Evolutionary conservation across 1,284 basidiomycete genomes (phyloP).

Genomic region (Heliocybe sulcata): DNA sequence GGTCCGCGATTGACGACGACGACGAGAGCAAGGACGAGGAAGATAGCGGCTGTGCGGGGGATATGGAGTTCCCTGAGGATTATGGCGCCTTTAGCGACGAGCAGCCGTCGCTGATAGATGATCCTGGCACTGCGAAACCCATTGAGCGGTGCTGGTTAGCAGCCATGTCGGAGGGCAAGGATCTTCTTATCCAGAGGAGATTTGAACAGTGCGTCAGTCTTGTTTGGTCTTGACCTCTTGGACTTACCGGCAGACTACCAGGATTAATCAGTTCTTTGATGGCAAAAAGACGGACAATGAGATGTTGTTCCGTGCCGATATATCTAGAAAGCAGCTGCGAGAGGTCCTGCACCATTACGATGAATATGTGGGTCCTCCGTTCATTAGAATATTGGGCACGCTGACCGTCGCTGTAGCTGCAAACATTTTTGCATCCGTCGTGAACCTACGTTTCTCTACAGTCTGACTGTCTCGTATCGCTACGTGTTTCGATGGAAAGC

Average conservation of each 20-base stretch:
- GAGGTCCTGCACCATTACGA: slow-evolving; percentile 77
- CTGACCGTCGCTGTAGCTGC: slow-evolving; percentile 18
- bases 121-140: slow-evolving; percentile 76
- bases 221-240: not conserved
- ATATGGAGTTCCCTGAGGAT: slow-evolving; percentile 22
- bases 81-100: slow-evolving; percentile 11
- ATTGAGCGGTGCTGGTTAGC: slow-evolving; percentile 74
- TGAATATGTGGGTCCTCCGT: slow-evolving; percentile 51
- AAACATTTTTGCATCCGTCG: slow-evolving; percentile 48
- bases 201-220: slow-evolving; percentile 54
- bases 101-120: slow-evolving; percentile 62
- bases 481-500: too few relatives aligned
- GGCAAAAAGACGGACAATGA: slow-evolving; percentile 77
- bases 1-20: slow-evolving; percentile 16
- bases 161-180: slow-evolving; percentile 78
- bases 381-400: not conserved
- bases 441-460: slow-evolving; percentile 6
- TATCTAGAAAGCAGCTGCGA: slow-evolving; percentile 66
- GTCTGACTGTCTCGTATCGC: too few relatives aligned
- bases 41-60: slow-evolving; percentile 22
- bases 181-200: slow-evolving; percentile 46
- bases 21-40: slow-evolving; percentile 14
- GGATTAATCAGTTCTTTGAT: slow-evolving; percentile 79
- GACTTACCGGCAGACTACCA: slow-evolving; percentile 18
- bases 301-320: slow-evolving; percentile 70